phyloP scores from a whole-genome alignment of 2,329 filamentous ascomycete species.

The Eutypa lata region DNA sequence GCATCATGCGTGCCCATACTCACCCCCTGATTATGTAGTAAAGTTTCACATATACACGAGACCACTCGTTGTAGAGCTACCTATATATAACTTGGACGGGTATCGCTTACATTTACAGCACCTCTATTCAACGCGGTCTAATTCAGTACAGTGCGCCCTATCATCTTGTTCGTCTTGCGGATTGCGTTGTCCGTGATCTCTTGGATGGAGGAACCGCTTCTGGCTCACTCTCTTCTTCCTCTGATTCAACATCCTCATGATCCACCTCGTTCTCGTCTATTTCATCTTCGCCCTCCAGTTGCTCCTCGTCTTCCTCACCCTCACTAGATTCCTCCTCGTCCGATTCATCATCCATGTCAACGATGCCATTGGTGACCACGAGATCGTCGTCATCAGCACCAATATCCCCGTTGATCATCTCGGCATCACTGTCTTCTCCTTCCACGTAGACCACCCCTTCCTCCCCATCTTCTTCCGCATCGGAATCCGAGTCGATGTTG shows the following conservation, averaged over 20 bases:
- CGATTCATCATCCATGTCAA: slow-evolving; percentile 48
- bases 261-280: slow-evolving; percentile 59
- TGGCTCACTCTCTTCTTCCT: slow-evolving; percentile 53
- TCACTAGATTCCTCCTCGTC: slow-evolving; percentile 48
- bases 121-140: slow-evolving; percentile 14
- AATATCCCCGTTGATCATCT: slow-evolving; percentile 39
- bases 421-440: slow-evolving; percentile 64
- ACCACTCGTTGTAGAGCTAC: too few species aligned
- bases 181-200: slow-evolving; percentile 37
- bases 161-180: slow-evolving; percentile 34
- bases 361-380: slow-evolving; percentile 50
- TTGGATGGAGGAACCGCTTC: slow-evolving; percentile 47
- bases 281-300: slow-evolving; percentile 46
- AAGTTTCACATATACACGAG: too few species aligned
- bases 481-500: slow-evolving; percentile 49
- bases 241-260: slow-evolving; percentile 57
- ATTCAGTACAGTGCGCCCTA: not conserved
- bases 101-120: slow-evolving; percentile 22
- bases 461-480: slow-evolving; percentile 59
- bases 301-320: slow-evolving; percentile 41
- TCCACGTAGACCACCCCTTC: slow-evolving; percentile 84
- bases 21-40: too few species aligned
- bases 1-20: too few species aligned
- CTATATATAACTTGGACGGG: slow-evolving; percentile 10
- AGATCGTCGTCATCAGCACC: slow-evolving; percentile 59